Evolutionary conservation across 768 basidiomycete species (phyloP).

Genomic region (Fomitopsis serialis): DNA sequence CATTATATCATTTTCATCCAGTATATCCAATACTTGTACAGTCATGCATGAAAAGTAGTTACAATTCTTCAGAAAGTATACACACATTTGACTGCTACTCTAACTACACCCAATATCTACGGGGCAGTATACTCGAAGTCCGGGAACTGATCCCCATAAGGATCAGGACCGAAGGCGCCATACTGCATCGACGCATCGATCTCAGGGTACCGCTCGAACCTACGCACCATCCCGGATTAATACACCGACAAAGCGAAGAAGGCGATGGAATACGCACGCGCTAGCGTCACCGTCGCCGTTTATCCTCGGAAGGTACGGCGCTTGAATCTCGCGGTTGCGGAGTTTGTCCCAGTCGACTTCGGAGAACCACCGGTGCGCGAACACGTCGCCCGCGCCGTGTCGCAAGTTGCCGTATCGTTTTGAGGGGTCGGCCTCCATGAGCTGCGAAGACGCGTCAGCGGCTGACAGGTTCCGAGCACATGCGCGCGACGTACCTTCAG

Average conservation of each 20-base stretch:
- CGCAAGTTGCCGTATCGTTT: slow-evolving; percentile 87
- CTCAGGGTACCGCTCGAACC: slow-evolving; percentile 77
- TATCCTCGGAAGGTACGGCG: slow-evolving; percentile 93
- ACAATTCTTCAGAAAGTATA: too few relatives aligned
- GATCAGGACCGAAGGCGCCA: slow-evolving; percentile 52
- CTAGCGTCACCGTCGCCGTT: slow-evolving; percentile 92
- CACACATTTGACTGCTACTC: too few relatives aligned
- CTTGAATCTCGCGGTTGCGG: slow-evolving; percentile 79
- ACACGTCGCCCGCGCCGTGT: slow-evolving; percentile 88
- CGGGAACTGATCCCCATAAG: slow-evolving; percentile 65
- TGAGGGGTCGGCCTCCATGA: slow-evolving; percentile 86
- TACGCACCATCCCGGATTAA: slow-evolving; percentile 21
- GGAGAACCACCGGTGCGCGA: slow-evolving; percentile 88
- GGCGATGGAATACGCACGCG: slow-evolving; percentile 51
- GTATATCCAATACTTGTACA: too few relatives aligned
- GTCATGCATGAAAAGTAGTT: too few relatives aligned
- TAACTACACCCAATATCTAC: background rate
- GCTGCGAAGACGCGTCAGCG: slow-evolving; percentile 11
- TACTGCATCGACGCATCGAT: slow-evolving; percentile 59
- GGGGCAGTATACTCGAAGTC: slow-evolving; percentile 66
- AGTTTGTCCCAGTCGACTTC: slow-evolving; percentile 91
- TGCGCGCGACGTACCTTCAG: slow-evolving; percentile 50
- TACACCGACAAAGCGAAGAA: background rate
- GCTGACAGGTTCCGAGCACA: slow-evolving; percentile 41
- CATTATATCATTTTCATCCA: too few relatives aligned